Evolutionary conservation across 352 stramenopile genomes (phyloP), one percentile per base, ranked within the genome.

Genomic region (Globisporangium lucens): DNA sequence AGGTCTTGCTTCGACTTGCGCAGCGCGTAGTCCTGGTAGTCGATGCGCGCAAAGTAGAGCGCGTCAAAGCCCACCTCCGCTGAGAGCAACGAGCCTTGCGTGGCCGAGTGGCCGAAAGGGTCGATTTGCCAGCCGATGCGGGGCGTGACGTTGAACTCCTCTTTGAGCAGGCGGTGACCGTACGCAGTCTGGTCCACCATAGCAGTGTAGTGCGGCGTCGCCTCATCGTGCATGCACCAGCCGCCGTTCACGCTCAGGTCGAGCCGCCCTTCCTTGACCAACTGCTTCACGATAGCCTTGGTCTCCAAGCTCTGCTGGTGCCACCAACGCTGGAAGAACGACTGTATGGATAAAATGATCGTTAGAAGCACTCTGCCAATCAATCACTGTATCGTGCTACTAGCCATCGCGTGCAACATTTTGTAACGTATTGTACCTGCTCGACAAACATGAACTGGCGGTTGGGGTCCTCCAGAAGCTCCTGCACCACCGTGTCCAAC

Each of bases 141-240:
- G 10, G 98, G 97, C 52, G 93, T 93, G n/a, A 94, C 77, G 58
- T 93, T 89, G 68, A 99, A 98, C 75, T 99, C 92, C 27, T 91
- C 70, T 63, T 90, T 89, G 38, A 99, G 80, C 69, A 99, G 97
- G 17, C 87, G 71, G 74, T 99, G 97, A 7, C 98, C 98, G 56
- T 98, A 92, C 13, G 97, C 97, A 3, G 97, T 99, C 76, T 99
- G 96, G 83, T 99, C 97, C 67, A 99, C 89, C 95, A 99, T 99
- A n/a, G 92, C 96, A 30, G 97, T 94, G 74, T 97, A 99, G 79
- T 99, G 95, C 47, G 97, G 83, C 17, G 90, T 88, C 4, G 97
- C 98, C 73, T 99, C 98, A 74, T 99, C 98, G 69, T 99, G 97
- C 98, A 99, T 99, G 76, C 87, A 97, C 97, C 97, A 99, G 52